These are phyloP conservation scores for Leishmania martiniquensis DNA, from an alignment of 208 protist species.

Conservation along the genomic window DNA sequence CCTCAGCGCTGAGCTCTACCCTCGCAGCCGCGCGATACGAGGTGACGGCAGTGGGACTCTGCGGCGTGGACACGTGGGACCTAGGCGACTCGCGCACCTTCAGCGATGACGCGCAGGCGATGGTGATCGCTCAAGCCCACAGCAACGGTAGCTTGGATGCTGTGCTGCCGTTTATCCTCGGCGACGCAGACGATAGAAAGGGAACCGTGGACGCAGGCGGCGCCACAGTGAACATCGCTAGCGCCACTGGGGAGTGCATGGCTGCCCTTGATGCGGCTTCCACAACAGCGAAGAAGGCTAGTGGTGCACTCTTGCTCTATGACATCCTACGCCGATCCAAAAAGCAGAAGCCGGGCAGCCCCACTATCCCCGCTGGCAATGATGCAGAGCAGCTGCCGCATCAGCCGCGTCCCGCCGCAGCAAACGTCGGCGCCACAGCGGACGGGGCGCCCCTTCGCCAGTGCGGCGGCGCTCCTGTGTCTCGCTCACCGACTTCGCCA, in stretches of 20 bases:
- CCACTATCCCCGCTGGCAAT: not conserved
- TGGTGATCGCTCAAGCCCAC: not conserved
- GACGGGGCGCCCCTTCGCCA: not conserved
- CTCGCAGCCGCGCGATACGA: not conserved
- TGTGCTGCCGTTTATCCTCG: slow-evolving; percentile 12
- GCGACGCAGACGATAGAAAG: not conserved
- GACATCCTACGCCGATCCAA: slow-evolving; percentile 31
- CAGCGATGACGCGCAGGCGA: slow-evolving; percentile 23
- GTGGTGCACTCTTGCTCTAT: slow-evolving; percentile 15
- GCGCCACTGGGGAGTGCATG: not conserved
- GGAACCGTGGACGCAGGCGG: not conserved
- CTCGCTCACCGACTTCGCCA: not conserved
- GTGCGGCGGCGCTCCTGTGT: not conserved
- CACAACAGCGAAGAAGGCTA: not conserved
- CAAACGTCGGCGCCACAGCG: not conserved
- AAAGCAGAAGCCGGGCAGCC: slow-evolving; percentile 6
- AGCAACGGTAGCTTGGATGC: not conserved
- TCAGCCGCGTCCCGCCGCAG: not conserved
- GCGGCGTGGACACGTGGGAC: slow-evolving; percentile 45
- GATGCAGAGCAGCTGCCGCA: not conserved
- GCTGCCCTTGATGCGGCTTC: not conserved
- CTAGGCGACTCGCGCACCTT: slow-evolving; percentile 34
- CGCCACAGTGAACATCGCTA: not conserved
- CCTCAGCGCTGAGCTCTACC: not conserved
- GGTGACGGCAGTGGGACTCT: slow-evolving; percentile 40